A percentile compares a stretch with the other conserved stretches of the same genome.
phyloP scores from a whole-genome alignment of 768 basidiomycete genomes.

The Mycena rosella region DNA sequence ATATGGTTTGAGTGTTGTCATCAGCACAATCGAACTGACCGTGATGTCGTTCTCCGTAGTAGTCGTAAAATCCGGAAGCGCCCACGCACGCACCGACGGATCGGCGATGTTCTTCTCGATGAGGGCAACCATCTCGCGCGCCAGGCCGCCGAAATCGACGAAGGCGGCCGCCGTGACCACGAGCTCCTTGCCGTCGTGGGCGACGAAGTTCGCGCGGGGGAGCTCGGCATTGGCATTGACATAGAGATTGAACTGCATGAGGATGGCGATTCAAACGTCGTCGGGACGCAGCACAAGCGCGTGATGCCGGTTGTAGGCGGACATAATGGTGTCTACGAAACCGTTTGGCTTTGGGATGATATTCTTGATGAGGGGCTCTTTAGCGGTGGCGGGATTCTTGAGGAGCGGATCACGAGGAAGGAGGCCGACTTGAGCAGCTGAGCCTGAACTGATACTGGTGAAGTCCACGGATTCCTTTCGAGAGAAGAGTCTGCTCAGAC shows the following conservation, averaged over 20 bases:
- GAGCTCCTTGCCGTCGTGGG: conserved; percentile 41
- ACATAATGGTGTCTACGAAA: conserved; percentile 40
- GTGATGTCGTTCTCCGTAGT: conserved; percentile 56
- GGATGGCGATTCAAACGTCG: conserved; percentile 53
- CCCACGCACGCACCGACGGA: conserved; percentile 51
- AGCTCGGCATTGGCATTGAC: conserved; percentile 52
- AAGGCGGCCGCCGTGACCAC: conserved; percentile 28
- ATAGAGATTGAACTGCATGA: conserved; percentile 48
- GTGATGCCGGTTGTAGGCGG: conserved; percentile 43
- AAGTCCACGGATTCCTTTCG: not conserved
- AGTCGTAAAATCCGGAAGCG: conserved; percentile 58
- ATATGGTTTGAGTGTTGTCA: conserved; percentile 58
- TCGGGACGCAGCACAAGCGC: conserved; percentile 54
- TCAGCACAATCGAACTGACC: conserved; percentile 42
- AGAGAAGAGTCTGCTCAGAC: not conserved
- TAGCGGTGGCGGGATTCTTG: not conserved
- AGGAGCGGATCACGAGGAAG: not conserved
- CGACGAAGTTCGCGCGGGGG: conserved; percentile 46
- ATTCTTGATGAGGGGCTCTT: not conserved
- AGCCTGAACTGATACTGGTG: no score
- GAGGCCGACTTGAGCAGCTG: no score
- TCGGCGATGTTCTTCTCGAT: conserved; percentile 12
- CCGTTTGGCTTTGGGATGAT: conserved; percentile 27
- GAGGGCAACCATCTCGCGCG: conserved; percentile 20
- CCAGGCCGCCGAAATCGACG: conserved; percentile 38